Evolutionary conservation across 257 asterid species (phyloP).

Genomic region (Solanum chmielewskii): DNA sequence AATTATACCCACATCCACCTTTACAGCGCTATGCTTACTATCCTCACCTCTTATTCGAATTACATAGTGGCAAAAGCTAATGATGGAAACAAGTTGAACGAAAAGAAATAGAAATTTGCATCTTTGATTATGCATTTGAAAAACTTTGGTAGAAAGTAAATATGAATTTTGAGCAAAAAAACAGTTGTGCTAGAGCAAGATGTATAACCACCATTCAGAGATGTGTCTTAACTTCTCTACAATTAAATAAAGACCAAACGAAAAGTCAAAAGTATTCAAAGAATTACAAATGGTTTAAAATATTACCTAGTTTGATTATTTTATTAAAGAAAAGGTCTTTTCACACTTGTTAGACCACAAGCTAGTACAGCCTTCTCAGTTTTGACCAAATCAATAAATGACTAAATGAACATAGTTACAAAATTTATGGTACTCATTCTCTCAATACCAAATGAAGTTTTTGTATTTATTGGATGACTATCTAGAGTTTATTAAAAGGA

Average conservation of each 20-base stretch:
- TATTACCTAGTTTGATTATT: neutral
- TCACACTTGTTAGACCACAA: neutral
- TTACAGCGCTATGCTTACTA: neutral
- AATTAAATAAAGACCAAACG: neutral
- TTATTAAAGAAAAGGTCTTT: neutral
- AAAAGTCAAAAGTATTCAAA: neutral
- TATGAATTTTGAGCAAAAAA: neutral
- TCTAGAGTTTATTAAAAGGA: neutral
- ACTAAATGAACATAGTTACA: neutral
- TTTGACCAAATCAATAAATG: neutral
- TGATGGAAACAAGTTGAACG: neutral
- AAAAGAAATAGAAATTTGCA: neutral
- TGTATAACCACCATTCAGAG: neutral
- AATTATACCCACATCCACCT: constrained; percentile 31
- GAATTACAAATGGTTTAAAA: neutral
- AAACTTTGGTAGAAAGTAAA: neutral
- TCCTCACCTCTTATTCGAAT: neutral
- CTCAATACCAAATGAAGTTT: neutral
- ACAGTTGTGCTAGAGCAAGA: neutral
- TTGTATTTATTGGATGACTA: neutral
- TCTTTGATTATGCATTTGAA: constrained; percentile 7
- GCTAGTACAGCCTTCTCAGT: neutral
- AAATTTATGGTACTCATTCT: neutral
- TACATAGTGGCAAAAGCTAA: neutral
- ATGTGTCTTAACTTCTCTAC: neutral